Conservation (phyloP, 306 rosid species). For the Quercus wislizeni region DNA sequence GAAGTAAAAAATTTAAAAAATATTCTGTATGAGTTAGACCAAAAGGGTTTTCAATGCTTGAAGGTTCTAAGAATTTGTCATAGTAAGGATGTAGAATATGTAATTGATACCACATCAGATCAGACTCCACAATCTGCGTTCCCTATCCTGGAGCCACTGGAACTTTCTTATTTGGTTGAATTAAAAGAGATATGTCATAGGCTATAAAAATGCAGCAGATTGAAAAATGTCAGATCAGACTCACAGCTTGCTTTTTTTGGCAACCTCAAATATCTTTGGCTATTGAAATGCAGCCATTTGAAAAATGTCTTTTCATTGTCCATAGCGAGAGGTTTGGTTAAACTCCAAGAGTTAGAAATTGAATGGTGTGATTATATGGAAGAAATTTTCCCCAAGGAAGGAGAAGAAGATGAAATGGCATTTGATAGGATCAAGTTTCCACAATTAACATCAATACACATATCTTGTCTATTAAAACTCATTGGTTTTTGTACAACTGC, state of each 20-base stretch:
- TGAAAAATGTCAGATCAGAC: background rate
- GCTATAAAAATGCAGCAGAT: background rate
- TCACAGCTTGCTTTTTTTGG: background rate
- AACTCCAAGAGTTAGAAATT: too few species aligned
- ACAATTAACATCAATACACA: too few species aligned
- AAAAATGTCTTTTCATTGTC: background rate
- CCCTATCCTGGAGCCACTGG: background rate
- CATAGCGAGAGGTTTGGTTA: too few species aligned
- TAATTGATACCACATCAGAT: background rate
- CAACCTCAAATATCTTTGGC: background rate
- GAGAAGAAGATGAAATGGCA: too few species aligned
- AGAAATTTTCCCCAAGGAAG: too few species aligned
- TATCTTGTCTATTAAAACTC: too few species aligned
- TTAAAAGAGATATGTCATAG: background rate
- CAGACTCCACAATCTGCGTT: background rate
- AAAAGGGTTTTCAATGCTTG: slow-evolving; percentile 13
- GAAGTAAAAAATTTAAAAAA: slow-evolving; percentile 12
- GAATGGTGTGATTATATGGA: too few species aligned
- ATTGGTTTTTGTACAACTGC: too few species aligned
- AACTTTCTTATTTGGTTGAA: background rate
- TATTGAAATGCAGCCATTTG: background rate
- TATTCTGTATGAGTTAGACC: background rate
- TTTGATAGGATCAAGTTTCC: too few species aligned
- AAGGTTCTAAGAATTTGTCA: background rate
- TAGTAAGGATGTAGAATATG: slow-evolving; percentile 19